A percentile compares a stretch with the other conserved stretches of the same genome.
Evolutionary conservation across 768 basidiomycete species (phyloP).

Genomic region (Lactifluus subvellereus): DNA sequence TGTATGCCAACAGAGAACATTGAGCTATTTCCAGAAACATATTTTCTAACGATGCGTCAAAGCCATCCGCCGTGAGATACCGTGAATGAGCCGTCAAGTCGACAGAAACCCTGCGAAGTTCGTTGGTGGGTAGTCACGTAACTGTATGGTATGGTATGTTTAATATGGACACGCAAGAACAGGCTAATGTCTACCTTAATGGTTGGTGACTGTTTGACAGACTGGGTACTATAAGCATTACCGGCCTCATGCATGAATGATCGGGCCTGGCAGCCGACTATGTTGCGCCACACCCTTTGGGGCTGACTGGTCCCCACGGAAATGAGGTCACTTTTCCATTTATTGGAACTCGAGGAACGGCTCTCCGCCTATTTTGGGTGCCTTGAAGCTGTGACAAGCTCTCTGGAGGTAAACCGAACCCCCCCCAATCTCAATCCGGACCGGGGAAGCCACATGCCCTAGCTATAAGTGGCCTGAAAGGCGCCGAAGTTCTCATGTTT

Average conservation of each 20-base stretch:
- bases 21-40: conserved; percentile 59
- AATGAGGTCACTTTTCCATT: conserved; percentile 82
- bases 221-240: conserved; percentile 47
- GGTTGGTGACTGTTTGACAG: conserved; percentile 77
- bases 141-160: conserved; percentile 38
- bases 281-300: neutral
- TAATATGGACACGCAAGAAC: conserved; percentile 53
- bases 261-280: neutral
- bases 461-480: conserved; percentile 75
- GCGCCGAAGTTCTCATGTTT: conserved; percentile 73
- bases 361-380: neutral
- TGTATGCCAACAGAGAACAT: conserved; percentile 86
- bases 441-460: conserved; percentile 72
- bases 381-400: conserved; percentile 57
- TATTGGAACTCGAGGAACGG: conserved; percentile 61
- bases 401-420: conserved; percentile 57
- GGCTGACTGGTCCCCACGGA: conserved; percentile 1
- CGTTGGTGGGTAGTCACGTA: conserved; percentile 42
- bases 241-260: conserved; percentile 41
- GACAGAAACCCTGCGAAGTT: conserved; percentile 62
- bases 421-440: conserved; percentile 47
- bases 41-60: conserved; percentile 51
- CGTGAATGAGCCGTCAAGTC: conserved; percentile 82
- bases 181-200: conserved; percentile 60
- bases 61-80: conserved; percentile 69